phyloP scores from a whole-genome alignment of 2,329 filamentous ascomycete species.

The Stachybotrys chartarum region DNA sequence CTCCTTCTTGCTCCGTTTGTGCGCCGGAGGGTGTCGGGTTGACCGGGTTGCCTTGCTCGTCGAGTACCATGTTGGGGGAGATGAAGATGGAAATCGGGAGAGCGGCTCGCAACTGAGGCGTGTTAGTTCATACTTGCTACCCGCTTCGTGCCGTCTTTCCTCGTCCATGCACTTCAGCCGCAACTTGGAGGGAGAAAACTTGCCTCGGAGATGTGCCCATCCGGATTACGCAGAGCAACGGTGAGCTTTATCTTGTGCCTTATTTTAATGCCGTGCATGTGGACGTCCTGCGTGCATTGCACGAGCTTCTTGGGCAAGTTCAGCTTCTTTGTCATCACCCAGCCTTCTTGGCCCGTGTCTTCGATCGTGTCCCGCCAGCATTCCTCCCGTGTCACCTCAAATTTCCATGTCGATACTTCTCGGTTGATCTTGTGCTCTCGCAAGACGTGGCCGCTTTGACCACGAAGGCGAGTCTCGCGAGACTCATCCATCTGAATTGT shows the following conservation, averaged over 20 bases:
- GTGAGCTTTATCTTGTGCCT: slow-evolving; percentile 89
- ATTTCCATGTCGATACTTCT: slow-evolving; percentile 54
- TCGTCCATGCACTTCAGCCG: not conserved
- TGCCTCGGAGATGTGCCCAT: slow-evolving; percentile 88
- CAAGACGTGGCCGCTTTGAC: slow-evolving; percentile 34
- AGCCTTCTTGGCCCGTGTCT: slow-evolving; percentile 60
- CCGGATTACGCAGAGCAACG: slow-evolving; percentile 86
- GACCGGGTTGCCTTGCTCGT: slow-evolving; percentile 77
- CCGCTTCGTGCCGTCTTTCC: not conserved
- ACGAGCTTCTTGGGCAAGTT: slow-evolving; percentile 76
- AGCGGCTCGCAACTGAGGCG: slow-evolving; percentile 67
- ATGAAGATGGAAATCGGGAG: slow-evolving; percentile 92
- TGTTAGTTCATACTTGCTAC: not conserved
- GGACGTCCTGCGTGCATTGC: slow-evolving; percentile 82
- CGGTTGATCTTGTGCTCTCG: slow-evolving; percentile 57
- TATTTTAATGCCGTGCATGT: slow-evolving; percentile 83
- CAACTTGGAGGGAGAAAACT: slow-evolving; percentile 10
- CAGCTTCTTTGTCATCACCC: slow-evolving; percentile 52
- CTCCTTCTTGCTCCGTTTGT: slow-evolving; percentile 37
- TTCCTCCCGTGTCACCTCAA: slow-evolving; percentile 47
- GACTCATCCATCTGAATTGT: slow-evolving; percentile 73
- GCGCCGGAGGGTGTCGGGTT: slow-evolving; percentile 47
- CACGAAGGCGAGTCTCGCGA: slow-evolving; percentile 57
- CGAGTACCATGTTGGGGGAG: slow-evolving; percentile 83
- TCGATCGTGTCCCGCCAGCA: slow-evolving; percentile 65